Conservation (phyloP, 805 yeast genomes). For the Candida germanica region DNA sequence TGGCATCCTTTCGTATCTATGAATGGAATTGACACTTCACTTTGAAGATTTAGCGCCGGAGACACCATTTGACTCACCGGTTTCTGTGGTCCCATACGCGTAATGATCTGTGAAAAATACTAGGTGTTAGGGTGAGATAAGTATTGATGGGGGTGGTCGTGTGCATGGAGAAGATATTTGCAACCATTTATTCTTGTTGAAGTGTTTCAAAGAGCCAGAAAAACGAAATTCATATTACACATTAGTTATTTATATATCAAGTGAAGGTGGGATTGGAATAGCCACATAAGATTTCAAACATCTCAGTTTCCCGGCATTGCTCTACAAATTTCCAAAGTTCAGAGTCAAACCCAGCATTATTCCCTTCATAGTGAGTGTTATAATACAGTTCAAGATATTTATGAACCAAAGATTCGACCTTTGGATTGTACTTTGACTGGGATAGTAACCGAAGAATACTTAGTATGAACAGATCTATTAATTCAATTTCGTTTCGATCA, state of each 20-base stretch:
- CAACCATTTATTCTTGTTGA: neutral
- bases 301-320: slow-evolving; percentile 2
- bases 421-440: slow-evolving; percentile 1
- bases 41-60: slow-evolving; percentile 31
- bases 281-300: slow-evolving; percentile 8
- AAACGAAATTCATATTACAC: neutral
- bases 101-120: neutral
- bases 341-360: neutral
- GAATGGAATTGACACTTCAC: slow-evolving; percentile 23
- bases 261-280: slow-evolving; percentile 8
- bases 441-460: slow-evolving; percentile 3
- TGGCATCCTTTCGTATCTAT: slow-evolving; percentile 15
- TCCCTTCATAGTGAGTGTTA: neutral
- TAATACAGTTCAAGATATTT: slow-evolving; percentile 5
- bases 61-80: slow-evolving; percentile 16
- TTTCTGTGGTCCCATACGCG: neutral
- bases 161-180: neutral
- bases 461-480: neutral
- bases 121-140: too few relatives aligned
- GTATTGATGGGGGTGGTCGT: too few relatives aligned
- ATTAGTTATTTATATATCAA: neutral
- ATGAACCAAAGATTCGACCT: slow-evolving; percentile 4
- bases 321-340: slow-evolving; percentile 6
- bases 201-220: neutral
- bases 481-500: neutral